Base-by-base conservation (phyloP, 495 filamentous ascomycete genomes). In the Astrothelium macrocarpum region DNA sequence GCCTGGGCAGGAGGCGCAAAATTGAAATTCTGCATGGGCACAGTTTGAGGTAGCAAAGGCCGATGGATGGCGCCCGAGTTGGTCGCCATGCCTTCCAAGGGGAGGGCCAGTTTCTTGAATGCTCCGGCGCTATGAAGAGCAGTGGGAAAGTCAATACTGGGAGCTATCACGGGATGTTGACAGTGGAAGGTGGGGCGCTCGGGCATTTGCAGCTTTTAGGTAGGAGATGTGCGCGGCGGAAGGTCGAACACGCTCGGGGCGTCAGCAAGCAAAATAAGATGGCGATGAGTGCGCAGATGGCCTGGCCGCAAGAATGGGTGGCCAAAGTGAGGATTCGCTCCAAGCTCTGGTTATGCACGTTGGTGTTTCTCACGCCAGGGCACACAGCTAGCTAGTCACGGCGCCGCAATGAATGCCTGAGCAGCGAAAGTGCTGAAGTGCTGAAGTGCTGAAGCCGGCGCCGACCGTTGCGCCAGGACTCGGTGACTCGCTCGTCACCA, bases 1-100 rank as follows among this genome's bases (percentile, higher is more conserved):
- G 79, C 74, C 68, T 76, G 68, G 74, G 72, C 83, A 75, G 68
- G 84, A 62, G 83, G 81, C 74, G 82, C 81, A 74, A 85, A 85
- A 36, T 78, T 77, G 68, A 85, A 87, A 70, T 75, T 78, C 66
- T 82, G 81, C 77, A 84, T 80, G 53, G 75, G 74, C 26, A 77
- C 73, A 28, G 71, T 77, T 71, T 86, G 84, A 16, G 84, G 85
- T 67, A 87, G 75, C 60, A 87, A 72, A 61, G 78, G 76, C 65
- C 83, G 78, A 64, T 74, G 76, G 46, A 20, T 49, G 11, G 45
- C 45, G 45, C 75, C 71, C 59, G 78, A 77, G 71, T 85, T 83
- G 74, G 81, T 81, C 63, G 82, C 79, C 81, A 84, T 81, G 70
- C 61, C 45, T n/a, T n/a, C 45, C 45, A 20, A 20, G 23, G 45